Percentiles rank a stretch among this genome's conserved stretches.
These are phyloP conservation scores for Antrodiella citrinella DNA, from an alignment of 768 basidiomycete genomes.

Conservation along the genomic window DNA sequence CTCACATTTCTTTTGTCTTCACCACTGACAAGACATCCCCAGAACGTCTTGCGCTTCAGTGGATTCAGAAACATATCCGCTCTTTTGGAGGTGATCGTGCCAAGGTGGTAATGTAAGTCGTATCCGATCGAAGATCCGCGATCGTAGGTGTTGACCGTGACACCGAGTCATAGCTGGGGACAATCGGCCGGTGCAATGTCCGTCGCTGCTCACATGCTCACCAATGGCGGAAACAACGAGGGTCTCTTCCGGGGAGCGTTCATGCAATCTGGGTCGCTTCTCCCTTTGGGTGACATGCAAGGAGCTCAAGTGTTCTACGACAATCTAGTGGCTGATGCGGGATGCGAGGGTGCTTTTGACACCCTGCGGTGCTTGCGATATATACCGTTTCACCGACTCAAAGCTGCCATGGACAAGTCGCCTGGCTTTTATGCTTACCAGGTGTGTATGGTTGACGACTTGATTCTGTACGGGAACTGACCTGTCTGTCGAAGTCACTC, in stretches of 20 bases:
- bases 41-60: constrained; percentile 32
- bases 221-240: constrained; percentile 10
- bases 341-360: not conserved
- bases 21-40: too few relatives aligned
- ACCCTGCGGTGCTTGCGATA: not conserved
- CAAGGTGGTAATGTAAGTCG: constrained; percentile 36
- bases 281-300: not conserved
- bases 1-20: too few relatives aligned
- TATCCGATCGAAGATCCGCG: too few relatives aligned
- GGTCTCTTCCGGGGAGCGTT: constrained; percentile 22
- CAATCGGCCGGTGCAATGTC: too few relatives aligned
- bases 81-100: constrained; percentile 35
- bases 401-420: not conserved
- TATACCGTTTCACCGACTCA: not conserved
- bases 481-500: not conserved
- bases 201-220: constrained; percentile 12
- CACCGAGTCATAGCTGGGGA: too few relatives aligned
- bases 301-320: not conserved
- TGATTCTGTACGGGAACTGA: not conserved
- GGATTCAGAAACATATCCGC: constrained; percentile 30
- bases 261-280: constrained; percentile 20
- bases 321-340: not conserved
- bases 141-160: too few relatives aligned
- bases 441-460: too few relatives aligned
- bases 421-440: not conserved